These are phyloP conservation scores for Russula ochroleuca DNA, from an alignment of 768 basidiomycete genomes.

Conservation along the genomic window DNA sequence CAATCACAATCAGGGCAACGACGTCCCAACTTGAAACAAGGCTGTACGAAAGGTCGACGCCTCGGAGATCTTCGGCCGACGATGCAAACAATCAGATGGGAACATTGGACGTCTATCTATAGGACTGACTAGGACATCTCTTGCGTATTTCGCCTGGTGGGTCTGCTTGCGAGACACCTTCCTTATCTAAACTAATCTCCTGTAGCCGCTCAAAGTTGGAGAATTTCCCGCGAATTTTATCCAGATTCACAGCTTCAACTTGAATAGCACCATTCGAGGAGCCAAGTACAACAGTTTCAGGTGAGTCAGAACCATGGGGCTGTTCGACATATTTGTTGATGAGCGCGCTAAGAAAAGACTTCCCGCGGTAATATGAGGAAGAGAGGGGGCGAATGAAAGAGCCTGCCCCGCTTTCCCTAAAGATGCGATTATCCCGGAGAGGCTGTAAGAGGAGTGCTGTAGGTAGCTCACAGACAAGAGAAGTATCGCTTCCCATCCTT, in stretches of 20 bases:
- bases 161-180: conserved; percentile 53
- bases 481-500: conserved; percentile 81
- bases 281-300: conserved; percentile 68
- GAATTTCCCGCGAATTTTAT: conserved; percentile 71
- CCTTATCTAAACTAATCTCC: conserved; percentile 76
- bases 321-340: conserved; percentile 71
- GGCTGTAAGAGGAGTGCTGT: conserved; percentile 5
- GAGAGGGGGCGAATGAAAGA: conserved; percentile 78
- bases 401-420: conserved; percentile 57
- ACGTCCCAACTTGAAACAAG: conserved; percentile 68
- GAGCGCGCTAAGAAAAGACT: conserved; percentile 72
- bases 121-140: conserved; percentile 64
- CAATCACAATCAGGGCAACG: conserved; percentile 56
- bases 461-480: conserved; percentile 55
- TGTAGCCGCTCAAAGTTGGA: conserved; percentile 60
- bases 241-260: conserved; percentile 81
- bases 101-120: conserved; percentile 13
- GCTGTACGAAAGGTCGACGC: conserved; percentile 75
- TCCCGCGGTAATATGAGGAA: conserved; percentile 55
- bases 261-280: conserved; percentile 79
- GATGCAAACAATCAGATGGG: conserved; percentile 20
- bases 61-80: conserved; percentile 34
- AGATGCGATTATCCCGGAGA: conserved; percentile 11
- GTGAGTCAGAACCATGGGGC: conserved; percentile 46
- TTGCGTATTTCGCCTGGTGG: conserved; percentile 47